Evolutionary conservation across 805 yeast species (phyloP).

Genomic region (Cyberlindnera mrakii): DNA sequence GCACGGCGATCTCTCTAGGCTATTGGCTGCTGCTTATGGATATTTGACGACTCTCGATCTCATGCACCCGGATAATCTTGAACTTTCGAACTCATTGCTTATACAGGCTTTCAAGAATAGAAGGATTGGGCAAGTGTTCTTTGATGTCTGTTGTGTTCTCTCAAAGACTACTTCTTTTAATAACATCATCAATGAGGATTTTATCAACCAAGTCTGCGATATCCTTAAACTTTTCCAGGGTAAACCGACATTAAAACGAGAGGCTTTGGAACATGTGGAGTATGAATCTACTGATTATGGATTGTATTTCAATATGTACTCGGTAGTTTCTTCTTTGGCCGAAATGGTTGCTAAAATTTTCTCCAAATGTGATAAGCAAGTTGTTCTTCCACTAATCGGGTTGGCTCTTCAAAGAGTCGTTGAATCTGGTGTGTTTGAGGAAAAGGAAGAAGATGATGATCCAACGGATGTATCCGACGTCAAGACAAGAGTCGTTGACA

Average conservation of each 20-base stretch:
- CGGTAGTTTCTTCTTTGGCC: constrained; percentile 58
- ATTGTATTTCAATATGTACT: constrained; percentile 32
- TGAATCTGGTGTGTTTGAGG: background rate
- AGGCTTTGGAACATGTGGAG: constrained; percentile 76
- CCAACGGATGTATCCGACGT: constrained; percentile 8
- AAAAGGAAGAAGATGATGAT: background rate
- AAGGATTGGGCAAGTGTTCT: constrained; percentile 71
- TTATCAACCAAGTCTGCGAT: constrained; percentile 58
- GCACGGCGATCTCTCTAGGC: constrained; percentile 59
- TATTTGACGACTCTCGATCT: constrained; percentile 52
- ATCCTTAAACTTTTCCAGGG: constrained; percentile 71
- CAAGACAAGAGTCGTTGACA: constrained; percentile 10
- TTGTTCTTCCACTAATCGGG: constrained; percentile 2
- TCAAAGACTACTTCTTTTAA: constrained; percentile 58
- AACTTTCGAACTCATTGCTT: constrained; percentile 18
- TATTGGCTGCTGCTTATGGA: constrained; percentile 57
- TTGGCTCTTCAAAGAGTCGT: constrained; percentile 8
- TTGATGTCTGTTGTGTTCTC: constrained; percentile 73
- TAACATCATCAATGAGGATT: constrained; percentile 35
- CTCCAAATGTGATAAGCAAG: constrained; percentile 3
- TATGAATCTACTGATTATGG: constrained; percentile 75
- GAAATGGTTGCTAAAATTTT: constrained; percentile 47
- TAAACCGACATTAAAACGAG: constrained; percentile 67
- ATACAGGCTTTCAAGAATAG: constrained; percentile 48
- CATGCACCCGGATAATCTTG: constrained; percentile 36